Conservation (phyloP, 192 early-diverging fungal species). For the Backusella mclennaniae region DNA sequence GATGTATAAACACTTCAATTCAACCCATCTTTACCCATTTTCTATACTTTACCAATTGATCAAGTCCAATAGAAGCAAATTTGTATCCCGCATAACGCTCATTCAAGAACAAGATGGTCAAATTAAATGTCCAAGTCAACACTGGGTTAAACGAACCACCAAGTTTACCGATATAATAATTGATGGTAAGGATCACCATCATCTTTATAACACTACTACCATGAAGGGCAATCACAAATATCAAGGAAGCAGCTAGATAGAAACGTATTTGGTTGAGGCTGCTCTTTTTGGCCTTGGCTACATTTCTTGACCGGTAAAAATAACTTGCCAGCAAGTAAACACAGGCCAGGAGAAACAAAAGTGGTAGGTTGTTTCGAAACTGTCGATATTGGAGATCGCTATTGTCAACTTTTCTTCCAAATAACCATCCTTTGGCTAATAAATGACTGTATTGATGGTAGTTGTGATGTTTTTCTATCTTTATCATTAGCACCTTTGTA, state of each 20-base stretch:
- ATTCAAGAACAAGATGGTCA: constrained; percentile 79
- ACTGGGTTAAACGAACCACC: constrained; percentile 57
- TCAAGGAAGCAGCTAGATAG: neutral
- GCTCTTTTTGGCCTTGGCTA: constrained; percentile 3
- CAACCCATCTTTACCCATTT: neutral
- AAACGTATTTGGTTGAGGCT: constrained; percentile 3
- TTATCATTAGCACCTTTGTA: neutral
- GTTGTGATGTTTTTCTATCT: constrained; percentile 38
- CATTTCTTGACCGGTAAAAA: constrained; percentile 38
- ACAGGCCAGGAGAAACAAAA: constrained; percentile 45
- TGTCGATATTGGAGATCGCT: constrained; percentile 64
- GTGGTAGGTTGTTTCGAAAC: constrained; percentile 61
- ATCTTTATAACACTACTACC: constrained; percentile 81
- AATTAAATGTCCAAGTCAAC: constrained; percentile 79
- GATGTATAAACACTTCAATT: neutral
- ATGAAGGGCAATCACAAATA: constrained; percentile 66
- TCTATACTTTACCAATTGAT: neutral
- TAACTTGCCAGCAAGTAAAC: constrained; percentile 51
- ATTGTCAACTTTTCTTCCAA: constrained; percentile 67
- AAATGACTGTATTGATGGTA: constrained; percentile 38
- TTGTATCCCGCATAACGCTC: constrained; percentile 74
- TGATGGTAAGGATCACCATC: constrained; percentile 54
- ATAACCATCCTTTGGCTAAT: constrained; percentile 50
- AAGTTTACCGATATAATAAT: constrained; percentile 63
- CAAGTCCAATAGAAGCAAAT: constrained; percentile 39